These are phyloP conservation scores for Nakazawaea ambrosiae DNA, from an alignment of 805 yeast species.

Conservation along the genomic window DNA sequence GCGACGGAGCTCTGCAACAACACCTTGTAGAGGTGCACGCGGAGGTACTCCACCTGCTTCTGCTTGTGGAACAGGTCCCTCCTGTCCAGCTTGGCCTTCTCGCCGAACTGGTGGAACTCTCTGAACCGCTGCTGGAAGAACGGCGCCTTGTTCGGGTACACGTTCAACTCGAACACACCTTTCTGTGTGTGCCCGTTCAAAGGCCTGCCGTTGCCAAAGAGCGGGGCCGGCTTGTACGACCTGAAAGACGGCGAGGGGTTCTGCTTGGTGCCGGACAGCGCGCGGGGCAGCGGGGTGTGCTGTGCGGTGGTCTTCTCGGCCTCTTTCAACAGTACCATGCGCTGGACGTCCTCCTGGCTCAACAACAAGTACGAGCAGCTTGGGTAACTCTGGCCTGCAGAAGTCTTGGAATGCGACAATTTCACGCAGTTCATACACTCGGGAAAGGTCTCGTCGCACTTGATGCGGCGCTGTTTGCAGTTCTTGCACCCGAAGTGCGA, in stretches of 20 bases:
- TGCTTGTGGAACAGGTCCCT: background rate
- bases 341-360: background rate
- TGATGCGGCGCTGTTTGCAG: constrained; percentile 55
- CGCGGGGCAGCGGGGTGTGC: background rate
- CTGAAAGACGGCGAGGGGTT: background rate
- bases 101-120: background rate
- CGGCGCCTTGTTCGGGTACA: constrained; percentile 2
- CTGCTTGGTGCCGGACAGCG: background rate
- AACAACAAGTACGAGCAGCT: constrained; percentile 3
- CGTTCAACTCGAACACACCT: background rate
- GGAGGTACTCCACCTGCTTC: background rate
- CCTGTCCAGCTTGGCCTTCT: background rate
- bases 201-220: background rate
- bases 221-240: background rate
- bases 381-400: background rate
- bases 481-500: constrained; percentile 73
- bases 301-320: background rate
- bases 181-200: background rate
- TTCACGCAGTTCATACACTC: constrained; percentile 48
- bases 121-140: background rate
- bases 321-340: background rate
- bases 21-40: constrained; percentile 2
- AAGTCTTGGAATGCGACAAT: constrained; percentile 1
- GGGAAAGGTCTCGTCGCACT: constrained; percentile 61
- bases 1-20: background rate